Percentiles rank a stretch among this genome's conserved stretches.
Evolutionary conservation across 2,329 filamentous ascomycete genomes (phyloP).

Genomic region (Xylaria sp.): DNA sequence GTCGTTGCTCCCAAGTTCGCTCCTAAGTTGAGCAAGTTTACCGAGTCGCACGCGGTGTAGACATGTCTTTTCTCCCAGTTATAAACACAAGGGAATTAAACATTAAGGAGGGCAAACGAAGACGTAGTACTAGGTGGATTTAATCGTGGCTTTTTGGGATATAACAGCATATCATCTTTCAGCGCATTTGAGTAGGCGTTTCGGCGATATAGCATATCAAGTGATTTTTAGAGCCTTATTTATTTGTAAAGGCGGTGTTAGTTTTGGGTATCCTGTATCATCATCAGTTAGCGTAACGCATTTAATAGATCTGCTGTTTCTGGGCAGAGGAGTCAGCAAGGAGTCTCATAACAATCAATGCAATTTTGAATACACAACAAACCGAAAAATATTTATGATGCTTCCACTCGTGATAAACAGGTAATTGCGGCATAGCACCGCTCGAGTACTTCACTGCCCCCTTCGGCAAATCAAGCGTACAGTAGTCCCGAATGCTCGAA

Average conservation of each 20-base stretch:
- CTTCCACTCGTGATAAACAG: neutral
- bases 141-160: slow-evolving; percentile 17
- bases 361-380: neutral
- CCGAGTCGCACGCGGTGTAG: slow-evolving; percentile 24
- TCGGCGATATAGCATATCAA: slow-evolving; percentile 14
- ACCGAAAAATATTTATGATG: neutral
- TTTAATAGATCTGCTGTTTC: neutral
- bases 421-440: neutral
- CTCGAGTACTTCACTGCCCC: neutral
- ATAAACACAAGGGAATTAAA: neutral
- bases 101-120: neutral
- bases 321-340: neutral
- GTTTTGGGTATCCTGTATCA: slow-evolving; percentile 1
- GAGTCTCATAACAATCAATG: neutral
- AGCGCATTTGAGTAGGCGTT: slow-evolving; percentile 30
- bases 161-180: slow-evolving; percentile 14
- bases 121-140: slow-evolving; percentile 9
- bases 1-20: slow-evolving; percentile 17
- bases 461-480: neutral
- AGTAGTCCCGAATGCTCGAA: neutral
- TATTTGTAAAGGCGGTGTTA: slow-evolving; percentile 2
- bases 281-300: neutral
- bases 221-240: neutral
- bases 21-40: slow-evolving; percentile 27
- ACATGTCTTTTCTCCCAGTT: neutral